Percentiles rank a stretch among this genome's conserved stretches.
phyloP scores from a whole-genome alignment of 768 basidiomycete genomes.

The Tricholomella constricta region DNA sequence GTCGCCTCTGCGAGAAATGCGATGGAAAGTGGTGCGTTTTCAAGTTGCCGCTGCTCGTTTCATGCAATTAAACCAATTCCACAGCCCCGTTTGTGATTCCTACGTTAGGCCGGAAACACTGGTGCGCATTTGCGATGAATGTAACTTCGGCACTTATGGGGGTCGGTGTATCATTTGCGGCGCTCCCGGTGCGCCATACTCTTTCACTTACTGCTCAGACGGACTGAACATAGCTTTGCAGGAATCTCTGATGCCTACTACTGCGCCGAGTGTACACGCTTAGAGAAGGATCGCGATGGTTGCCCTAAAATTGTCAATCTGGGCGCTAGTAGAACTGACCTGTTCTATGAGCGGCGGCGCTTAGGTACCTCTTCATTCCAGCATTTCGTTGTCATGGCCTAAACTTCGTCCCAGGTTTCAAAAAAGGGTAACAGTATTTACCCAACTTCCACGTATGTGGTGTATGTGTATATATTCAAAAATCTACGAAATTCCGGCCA shows the following conservation, averaged over 20 bases:
- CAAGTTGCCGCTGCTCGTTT: not conserved
- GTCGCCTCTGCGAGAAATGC: slow-evolving; percentile 97
- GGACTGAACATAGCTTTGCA: slow-evolving; percentile 28
- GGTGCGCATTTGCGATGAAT: slow-evolving; percentile 98
- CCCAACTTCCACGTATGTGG: not conserved
- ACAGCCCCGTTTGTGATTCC: slow-evolving; percentile 96
- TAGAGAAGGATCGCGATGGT: slow-evolving; percentile 97
- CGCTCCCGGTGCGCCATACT: slow-evolving; percentile 69
- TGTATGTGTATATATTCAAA: slow-evolving; percentile 6
- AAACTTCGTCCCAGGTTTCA: slow-evolving; percentile 54
- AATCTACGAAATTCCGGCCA: not conserved
- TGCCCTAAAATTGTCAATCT: slow-evolving; percentile 98
- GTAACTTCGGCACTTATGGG: slow-evolving; percentile 98
- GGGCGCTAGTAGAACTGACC: slow-evolving; percentile 89
- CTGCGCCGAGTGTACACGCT: slow-evolving; percentile 94
- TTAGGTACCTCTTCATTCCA: slow-evolving; percentile 52
- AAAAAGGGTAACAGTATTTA: slow-evolving; percentile 52
- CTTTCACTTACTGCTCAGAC: not conserved
- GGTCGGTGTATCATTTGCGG: slow-evolving; percentile 98
- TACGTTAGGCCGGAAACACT: slow-evolving; percentile 98
- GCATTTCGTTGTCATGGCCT: not conserved
- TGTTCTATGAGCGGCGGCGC: slow-evolving; percentile 89
- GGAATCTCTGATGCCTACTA: slow-evolving; percentile 99
- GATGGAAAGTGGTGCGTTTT: slow-evolving; percentile 94
- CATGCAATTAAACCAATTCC: not conserved